Conservation (phyloP, 2,329 filamentous ascomycete species). For the Fusarium sp. region DNA sequence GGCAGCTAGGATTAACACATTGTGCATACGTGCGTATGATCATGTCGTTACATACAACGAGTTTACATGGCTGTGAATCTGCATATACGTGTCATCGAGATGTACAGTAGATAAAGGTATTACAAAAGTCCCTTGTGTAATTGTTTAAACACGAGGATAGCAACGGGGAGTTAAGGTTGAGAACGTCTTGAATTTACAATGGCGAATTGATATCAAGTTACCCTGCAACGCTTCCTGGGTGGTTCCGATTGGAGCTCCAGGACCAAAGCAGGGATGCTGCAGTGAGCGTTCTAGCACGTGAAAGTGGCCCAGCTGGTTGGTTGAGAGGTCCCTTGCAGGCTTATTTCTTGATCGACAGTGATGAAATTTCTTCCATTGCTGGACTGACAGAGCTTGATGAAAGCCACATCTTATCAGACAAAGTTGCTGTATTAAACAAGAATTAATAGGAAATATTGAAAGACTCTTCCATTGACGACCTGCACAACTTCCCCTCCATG, state of each 20-base stretch:
- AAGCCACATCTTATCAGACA: background rate
- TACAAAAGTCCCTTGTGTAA: background rate
- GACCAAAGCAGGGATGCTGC: slow-evolving; percentile 1
- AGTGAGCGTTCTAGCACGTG: slow-evolving; percentile 38
- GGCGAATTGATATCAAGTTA: slow-evolving; percentile 2
- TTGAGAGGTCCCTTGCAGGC: slow-evolving; percentile 29
- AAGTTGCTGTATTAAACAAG: background rate
- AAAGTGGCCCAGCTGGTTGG: slow-evolving; percentile 45
- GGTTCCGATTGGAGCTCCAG: slow-evolving; percentile 30
- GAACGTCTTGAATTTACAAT: background rate
- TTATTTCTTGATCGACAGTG: slow-evolving; percentile 1
- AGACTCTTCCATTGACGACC: background rate
- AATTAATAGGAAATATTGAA: background rate
- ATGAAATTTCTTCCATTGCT: background rate
- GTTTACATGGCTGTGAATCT: background rate
- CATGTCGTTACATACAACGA: background rate
- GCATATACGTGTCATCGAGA: background rate
- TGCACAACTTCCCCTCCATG: slow-evolving; percentile 1
- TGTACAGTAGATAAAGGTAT: background rate
- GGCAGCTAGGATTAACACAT: slow-evolving; percentile 15
- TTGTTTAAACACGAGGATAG: background rate
- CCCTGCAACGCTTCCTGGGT: slow-evolving; percentile 15
- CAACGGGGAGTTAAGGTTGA: background rate
- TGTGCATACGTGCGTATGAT: slow-evolving; percentile 5
- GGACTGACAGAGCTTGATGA: background rate